Base-by-base conservation (phyloP, 176 grass and related monocot genomes). In the Poa annua region DNA sequence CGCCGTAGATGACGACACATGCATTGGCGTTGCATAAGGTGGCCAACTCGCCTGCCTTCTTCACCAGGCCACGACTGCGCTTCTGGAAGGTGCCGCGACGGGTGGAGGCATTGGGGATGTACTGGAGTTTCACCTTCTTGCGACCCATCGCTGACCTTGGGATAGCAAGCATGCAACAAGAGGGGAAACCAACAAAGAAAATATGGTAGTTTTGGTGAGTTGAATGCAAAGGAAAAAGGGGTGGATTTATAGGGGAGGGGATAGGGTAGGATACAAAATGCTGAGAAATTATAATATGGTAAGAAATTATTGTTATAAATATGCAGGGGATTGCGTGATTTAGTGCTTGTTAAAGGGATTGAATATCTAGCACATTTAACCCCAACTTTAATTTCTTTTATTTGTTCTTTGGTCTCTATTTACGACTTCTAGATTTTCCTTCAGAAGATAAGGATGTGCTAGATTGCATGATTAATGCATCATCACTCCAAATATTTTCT, bases 31-130 rank as follows among this genome's bases (percentile, higher is more conserved):
- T 76, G 41, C 84, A 92, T 0, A 89, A 47, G 5, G 79, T 63
- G 5, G 16, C 0, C 1, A 92, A 44, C 33, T 92, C 74, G 1
- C 20, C 71, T 0, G 70, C 69, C 77, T 89, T 92, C 54, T 92
- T 92, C 80, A 74, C 47, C 5, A 92, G 35, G 4, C 84, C 45
- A 5, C 15, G 7, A 5, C 49, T 20, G 1, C 80, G 47, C 62
- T 81, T 89, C 83, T 84, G 84, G 60, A 84, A 89, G 0, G 67
- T 84, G 3, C 68, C 25, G 1, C 42, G 72, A 0, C 84, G 42
- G 0, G 22, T 73, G 0, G 60, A 12, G 2, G 71, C 36, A 32
- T 89, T 86, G 20, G 79, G 4, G 20, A 89, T 89, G 66, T 65
- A 64, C 19, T 81, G 42, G 1, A 92, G 55, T 2, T 61, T 76